Evolutionary conservation across 306 rosid species (phyloP), one percentile per base, ranked within the genome.

Genomic region (Cucumis cinereus): DNA sequence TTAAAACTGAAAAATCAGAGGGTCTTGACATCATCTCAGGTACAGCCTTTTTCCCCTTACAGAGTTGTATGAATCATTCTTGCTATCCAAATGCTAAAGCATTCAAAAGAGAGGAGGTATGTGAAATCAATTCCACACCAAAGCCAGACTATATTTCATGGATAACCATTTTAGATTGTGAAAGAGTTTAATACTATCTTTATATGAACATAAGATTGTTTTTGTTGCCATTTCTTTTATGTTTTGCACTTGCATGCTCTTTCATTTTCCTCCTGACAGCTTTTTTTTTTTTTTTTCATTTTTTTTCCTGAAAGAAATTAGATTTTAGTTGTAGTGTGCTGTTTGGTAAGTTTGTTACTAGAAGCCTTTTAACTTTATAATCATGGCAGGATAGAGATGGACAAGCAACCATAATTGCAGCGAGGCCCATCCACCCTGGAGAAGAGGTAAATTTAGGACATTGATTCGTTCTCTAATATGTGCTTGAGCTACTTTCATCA

Each of bases 1-100:
- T 5, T 19, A 10, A 35, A 11, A 36, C 50, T 56, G 12, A 52
- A 17, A 16, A 28, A 35, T 28, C 7, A 33, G 30, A 28, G 7
- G 61, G 47, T 26, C 5, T 68, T 43, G 28, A 1, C 55, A 49
- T 80, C 60, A 36, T 82, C 77, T 74, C 59, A 94, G 99, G 99
- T 62, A 89, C 95, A 35, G 97, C 97, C 0, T 92, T 94, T 82
- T 92, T 83, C 78, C 95, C 99, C 70, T 72, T 94, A 81, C 99
- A 94, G 75, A 92, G 99, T 83, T 90, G 99, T 82, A 81, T 92
- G 89, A 94, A 94, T 82, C 97, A 94, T 86, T 94, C 97, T 49
- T 94, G 99, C 84, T 77, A 82, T 82, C 99, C 99, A 20, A 94
- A 88, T 78, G 97, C 96, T 26, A 90, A 87, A 77, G 99, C 99